phyloP scores from a whole-genome alignment of 768 basidiomycete genomes.

The Galerina marginata region DNA sequence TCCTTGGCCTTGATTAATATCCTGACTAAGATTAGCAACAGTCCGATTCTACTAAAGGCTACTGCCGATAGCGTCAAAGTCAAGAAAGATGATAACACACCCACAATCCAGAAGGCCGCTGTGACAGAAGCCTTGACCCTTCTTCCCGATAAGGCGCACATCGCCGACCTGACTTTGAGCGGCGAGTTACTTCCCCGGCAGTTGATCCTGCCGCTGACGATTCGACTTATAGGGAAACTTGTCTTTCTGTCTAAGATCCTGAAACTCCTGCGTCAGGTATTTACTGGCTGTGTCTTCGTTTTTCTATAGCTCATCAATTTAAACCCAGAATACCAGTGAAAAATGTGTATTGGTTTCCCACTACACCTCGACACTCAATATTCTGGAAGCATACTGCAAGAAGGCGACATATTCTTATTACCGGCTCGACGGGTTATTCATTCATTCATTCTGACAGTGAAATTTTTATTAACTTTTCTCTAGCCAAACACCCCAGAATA shows the following conservation, averaged over 20 bases:
- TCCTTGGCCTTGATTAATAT: constrained; percentile 80
- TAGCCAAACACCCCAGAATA: constrained; percentile 77
- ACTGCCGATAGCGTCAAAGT: constrained; percentile 66
- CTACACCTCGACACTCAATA: constrained; percentile 92
- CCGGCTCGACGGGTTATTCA: constrained; percentile 82
- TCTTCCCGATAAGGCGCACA: constrained; percentile 60
- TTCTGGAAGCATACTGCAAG: constrained; percentile 87
- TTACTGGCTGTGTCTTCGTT: neutral
- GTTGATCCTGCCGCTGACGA: neutral
- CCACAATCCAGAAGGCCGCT: constrained; percentile 48
- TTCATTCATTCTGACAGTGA: neutral
- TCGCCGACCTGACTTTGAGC: constrained; percentile 79
- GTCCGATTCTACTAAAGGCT: constrained; percentile 86
- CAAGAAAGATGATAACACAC: constrained; percentile 36
- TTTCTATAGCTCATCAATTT: constrained; percentile 1
- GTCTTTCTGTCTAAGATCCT: constrained; percentile 70
- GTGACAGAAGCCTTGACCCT: constrained; percentile 66
- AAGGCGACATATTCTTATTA: constrained; percentile 76
- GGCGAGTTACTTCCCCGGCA: constrained; percentile 48
- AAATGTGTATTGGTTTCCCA: constrained; percentile 98
- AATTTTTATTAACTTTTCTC: neutral
- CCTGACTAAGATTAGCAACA: constrained; percentile 91
- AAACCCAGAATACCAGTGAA: constrained; percentile 75
- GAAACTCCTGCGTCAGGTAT: constrained; percentile 60
- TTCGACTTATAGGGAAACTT: constrained; percentile 67